Evolutionary conservation across 208 protist species (phyloP), one percentile per base, ranked within the genome.

Genomic region (Leishmania turanica): DNA sequence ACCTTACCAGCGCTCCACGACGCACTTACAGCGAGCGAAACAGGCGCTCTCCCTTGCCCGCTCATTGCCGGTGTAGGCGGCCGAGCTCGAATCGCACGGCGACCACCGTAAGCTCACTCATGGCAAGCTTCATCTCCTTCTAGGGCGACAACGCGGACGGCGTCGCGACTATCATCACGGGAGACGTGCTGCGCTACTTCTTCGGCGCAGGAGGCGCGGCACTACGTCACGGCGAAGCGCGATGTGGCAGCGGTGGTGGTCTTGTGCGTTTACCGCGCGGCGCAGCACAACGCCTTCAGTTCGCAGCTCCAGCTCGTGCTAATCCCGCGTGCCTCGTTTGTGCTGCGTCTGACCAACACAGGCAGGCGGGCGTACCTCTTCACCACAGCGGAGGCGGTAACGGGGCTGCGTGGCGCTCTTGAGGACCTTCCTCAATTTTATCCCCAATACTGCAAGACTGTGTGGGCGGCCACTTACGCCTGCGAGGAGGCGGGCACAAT

Each of bases 221-320:
- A 73, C 13, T 78, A 72, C 53, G 72, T 0, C 40, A 83, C 49
- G 13, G 45, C 40, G 69, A 51, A 40, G 24, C 8, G 37, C 15
- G 87, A 92, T 56, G 81, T 87, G 40, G 74, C 88, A 2, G 87
- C 85, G 1, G 79, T 87, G 77, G 56, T 90, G 49, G 84, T 81
- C 42, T 84, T 92, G 49, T 80, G 85, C 47, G 62, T 92, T 5
- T 78, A 88, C 62, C 49, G 86, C 4, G 84, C 87, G 2, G 75
- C 89, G 64, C 70, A 80, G 77, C 78, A 88, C 73, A 87, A 84
- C 69, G 83, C 81, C 62, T 74, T 80, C 34, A 75, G 65, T 24
- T 78, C 78, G 58, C 70, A 65, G n/a, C 90, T 86, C 76, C 79
- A 86, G 51, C 79, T 92, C 21, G 79, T 90, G 74, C 75, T 89